phyloP scores from a whole-genome alignment of 2,329 filamentous ascomycete genomes.

The Sporothrix luriei region DNA sequence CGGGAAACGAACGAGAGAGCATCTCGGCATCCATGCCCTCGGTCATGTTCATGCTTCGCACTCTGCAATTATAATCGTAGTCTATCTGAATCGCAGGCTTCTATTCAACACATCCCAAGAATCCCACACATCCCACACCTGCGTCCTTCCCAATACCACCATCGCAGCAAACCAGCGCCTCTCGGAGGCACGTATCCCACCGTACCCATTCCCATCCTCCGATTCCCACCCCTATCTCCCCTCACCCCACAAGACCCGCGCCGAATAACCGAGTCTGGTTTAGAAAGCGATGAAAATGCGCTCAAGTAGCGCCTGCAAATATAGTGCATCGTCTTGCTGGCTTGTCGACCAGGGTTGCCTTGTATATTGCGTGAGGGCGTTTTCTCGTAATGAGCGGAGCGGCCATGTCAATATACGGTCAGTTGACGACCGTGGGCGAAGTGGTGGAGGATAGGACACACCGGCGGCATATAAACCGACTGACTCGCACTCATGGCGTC shows the following conservation, averaged over 20 bases:
- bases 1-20: background rate
- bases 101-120: background rate
- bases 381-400: conserved; percentile 22
- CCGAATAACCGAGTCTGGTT: conserved; percentile 17
- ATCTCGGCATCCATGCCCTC: background rate
- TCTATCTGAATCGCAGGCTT: conserved; percentile 4
- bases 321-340: conserved; percentile 7
- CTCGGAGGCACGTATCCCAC: conserved; percentile 15
- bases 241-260: conserved; percentile 14
- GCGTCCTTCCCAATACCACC: background rate
- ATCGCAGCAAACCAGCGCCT: background rate
- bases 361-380: conserved; percentile 24
- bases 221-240: background rate
- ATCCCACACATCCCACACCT: background rate
- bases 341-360: background rate
- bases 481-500: conserved; percentile 1
- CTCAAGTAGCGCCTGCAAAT: background rate
- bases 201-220: background rate
- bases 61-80: background rate
- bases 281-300: background rate
- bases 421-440: background rate
- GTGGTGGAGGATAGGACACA: background rate
- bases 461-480: conserved; percentile 11
- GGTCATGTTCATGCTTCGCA: background rate
- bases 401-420: conserved; percentile 5